Percentiles rank a stretch among this genome's conserved stretches.
phyloP scores from a whole-genome alignment of 2,329 filamentous ascomycete genomes.

The Penicillium sp. region DNA sequence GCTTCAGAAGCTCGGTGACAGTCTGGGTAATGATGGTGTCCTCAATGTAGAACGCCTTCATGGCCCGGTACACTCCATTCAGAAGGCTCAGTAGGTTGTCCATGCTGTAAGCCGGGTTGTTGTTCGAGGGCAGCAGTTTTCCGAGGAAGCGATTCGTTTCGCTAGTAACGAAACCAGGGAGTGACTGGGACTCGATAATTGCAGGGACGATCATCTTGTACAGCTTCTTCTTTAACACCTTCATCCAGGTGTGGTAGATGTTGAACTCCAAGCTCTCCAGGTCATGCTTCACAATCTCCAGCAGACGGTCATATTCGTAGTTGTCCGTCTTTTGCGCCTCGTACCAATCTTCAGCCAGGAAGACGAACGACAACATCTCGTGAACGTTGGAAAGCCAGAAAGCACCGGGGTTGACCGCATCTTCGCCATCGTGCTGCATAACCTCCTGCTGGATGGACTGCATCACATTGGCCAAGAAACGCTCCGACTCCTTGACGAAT shows the following conservation, averaged over 20 bases:
- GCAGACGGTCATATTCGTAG: slow-evolving; percentile 94
- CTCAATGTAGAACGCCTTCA: slow-evolving; percentile 98
- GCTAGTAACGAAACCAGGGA: slow-evolving; percentile 97
- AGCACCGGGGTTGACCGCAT: slow-evolving; percentile 93
- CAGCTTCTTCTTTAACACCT: slow-evolving; percentile 98
- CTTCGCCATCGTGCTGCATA: slow-evolving; percentile 97
- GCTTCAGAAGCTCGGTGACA: slow-evolving; percentile 86
- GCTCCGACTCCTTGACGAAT: slow-evolving; percentile 98
- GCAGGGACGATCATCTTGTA: slow-evolving; percentile 99
- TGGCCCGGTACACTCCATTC: slow-evolving; percentile 97
- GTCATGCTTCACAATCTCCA: slow-evolving; percentile 99
- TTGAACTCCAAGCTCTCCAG: slow-evolving; percentile 98
- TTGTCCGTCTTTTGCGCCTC: slow-evolving; percentile 99
- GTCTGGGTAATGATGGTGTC: slow-evolving; percentile 96
- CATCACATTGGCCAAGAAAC: slow-evolving; percentile 99
- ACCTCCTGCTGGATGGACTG: slow-evolving; percentile 99
- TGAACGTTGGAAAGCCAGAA: slow-evolving; percentile 99
- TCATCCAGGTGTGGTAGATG: slow-evolving; percentile 99
- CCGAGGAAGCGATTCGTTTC: slow-evolving; percentile 98
- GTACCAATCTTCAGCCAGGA: slow-evolving; percentile 99
- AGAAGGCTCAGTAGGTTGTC: slow-evolving; percentile 94
- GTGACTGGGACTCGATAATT: slow-evolving; percentile 97
- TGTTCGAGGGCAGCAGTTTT: slow-evolving; percentile 91
- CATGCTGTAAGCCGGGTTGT: slow-evolving; percentile 97
- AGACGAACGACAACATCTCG: slow-evolving; percentile 99